Evolutionary conservation across 192 early-diverging fungal genomes (phyloP).

Genomic region (Obelidium mucronatum): DNA sequence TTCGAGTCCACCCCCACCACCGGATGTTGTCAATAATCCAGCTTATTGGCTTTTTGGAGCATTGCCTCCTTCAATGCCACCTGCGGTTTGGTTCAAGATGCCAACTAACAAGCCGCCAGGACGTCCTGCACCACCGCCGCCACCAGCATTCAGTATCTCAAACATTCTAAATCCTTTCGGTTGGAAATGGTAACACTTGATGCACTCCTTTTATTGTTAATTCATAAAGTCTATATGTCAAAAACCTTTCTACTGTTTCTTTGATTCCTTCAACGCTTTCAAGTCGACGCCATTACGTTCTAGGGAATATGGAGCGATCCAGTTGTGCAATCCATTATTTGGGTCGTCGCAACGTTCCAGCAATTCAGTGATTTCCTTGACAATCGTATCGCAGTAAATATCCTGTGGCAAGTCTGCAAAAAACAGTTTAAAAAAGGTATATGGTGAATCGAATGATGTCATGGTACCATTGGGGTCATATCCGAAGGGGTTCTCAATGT

Average conservation of each 20-base stretch:
- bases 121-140: neutral
- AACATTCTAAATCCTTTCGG: neutral
- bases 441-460: too few species aligned
- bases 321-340: neutral
- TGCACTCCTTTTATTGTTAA: too few species aligned
- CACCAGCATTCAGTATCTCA: neutral
- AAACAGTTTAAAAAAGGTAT: neutral
- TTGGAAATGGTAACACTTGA: slow-evolving; percentile 10
- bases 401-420: slow-evolving; percentile 31
- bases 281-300: neutral
- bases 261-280: neutral
- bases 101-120: slow-evolving; percentile 17
- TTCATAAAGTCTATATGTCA: too few species aligned
- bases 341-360: neutral
- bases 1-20: slow-evolving; percentile 26
- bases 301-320: slow-evolving; percentile 20
- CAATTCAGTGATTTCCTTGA: slow-evolving; percentile 1
- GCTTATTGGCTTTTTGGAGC: slow-evolving; percentile 43
- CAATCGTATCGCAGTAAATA: slow-evolving; percentile 13
- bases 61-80: slow-evolving; percentile 25
- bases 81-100: slow-evolving; percentile 41
- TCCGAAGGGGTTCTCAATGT: slow-evolving; percentile 96
- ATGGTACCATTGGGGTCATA: slow-evolving; percentile 48
- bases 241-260: too few species aligned
- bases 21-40: slow-evolving; percentile 27